phyloP scores from a whole-genome alignment of 306 rosid species.

The Spatholobus suberectus region DNA sequence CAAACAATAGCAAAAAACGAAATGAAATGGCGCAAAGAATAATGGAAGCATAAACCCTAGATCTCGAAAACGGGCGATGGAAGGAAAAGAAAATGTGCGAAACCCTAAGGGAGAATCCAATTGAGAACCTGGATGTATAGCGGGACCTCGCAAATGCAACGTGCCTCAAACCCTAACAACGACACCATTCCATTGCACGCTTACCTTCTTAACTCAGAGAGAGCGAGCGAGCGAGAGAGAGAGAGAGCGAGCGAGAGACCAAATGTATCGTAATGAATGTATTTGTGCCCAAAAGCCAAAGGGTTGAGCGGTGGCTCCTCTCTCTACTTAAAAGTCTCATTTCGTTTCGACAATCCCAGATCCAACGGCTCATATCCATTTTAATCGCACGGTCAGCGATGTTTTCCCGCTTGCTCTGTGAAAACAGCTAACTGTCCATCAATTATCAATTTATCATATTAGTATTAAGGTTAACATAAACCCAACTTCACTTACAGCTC shows the following conservation, averaged over 20 bases:
- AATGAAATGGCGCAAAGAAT: conserved; percentile 18
- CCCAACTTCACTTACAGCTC: too few species aligned
- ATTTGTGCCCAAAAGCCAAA: background rate
- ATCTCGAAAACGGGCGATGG: conserved; percentile 50
- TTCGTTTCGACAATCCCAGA: background rate
- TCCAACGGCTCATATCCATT: conserved; percentile 48
- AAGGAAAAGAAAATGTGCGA: conserved; percentile 47
- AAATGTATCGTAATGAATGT: too few species aligned
- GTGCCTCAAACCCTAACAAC: conserved; percentile 66
- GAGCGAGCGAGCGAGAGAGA: background rate
- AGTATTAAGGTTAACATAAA: too few species aligned
- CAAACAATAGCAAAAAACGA: background rate
- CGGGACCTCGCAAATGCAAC: conserved; percentile 48
- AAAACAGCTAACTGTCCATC: too few species aligned
- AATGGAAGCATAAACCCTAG: conserved; percentile 63
- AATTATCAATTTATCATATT: too few species aligned
- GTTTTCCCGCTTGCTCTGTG: background rate
- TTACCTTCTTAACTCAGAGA: conserved; percentile 43
- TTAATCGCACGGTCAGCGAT: conserved; percentile 40
- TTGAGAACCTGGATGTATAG: conserved; percentile 70
- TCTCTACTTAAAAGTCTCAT: conserved; percentile 51
- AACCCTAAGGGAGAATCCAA: conserved; percentile 59
- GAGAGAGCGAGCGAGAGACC: background rate
- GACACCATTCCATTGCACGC: conserved; percentile 22
- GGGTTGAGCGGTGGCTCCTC: background rate